Conservation (phyloP, 2,329 filamentous ascomycete genomes). For the Alternaria gaisen region DNA sequence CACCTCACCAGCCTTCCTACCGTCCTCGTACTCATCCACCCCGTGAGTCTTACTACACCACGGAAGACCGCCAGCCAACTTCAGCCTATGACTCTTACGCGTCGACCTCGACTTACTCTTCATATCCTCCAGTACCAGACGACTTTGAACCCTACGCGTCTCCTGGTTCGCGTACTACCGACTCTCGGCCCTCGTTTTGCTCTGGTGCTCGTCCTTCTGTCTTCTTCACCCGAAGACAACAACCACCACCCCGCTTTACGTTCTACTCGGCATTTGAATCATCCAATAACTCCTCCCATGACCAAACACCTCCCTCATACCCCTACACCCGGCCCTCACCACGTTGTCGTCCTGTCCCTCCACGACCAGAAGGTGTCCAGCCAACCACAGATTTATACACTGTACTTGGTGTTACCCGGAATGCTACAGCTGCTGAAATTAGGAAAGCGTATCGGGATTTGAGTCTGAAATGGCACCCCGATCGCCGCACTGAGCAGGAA, state of each 20-base stretch:
- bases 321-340: not conserved
- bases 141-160: not conserved
- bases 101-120: not conserved
- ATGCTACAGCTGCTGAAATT: constrained; percentile 79
- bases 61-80: not conserved
- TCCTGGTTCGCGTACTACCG: not conserved
- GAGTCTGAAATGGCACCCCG: constrained; percentile 94
- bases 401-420: constrained; percentile 79
- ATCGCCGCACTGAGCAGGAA: constrained; percentile 52
- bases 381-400: constrained; percentile 73
- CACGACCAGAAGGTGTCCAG: not conserved
- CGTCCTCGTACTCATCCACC: not conserved
- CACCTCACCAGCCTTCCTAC: not conserved
- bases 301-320: not conserved
- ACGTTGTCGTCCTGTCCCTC: not conserved
- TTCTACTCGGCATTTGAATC: not conserved
- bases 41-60: not conserved
- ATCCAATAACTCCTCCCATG: not conserved
- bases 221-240: not conserved
- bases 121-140: not conserved
- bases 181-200: not conserved
- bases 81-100: not conserved
- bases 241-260: not conserved
- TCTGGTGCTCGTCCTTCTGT: not conserved
- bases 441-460: constrained; percentile 96